These are phyloP conservation scores for Metarhizium sp. DNA, from an alignment of 2,329 filamentous ascomycete genomes.

Conservation along the genomic window DNA sequence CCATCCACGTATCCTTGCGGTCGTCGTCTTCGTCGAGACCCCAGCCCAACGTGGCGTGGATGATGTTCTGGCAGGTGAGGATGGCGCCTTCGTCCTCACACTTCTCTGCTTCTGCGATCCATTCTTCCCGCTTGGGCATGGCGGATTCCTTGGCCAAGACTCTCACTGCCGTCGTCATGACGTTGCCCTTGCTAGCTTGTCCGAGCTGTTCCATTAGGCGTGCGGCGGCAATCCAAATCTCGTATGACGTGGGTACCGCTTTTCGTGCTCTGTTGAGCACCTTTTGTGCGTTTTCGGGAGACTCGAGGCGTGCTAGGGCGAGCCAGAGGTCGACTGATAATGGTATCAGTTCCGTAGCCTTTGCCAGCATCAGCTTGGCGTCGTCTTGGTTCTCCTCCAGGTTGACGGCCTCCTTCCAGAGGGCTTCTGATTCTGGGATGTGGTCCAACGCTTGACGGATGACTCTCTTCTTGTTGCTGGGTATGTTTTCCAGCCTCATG, in stretches of 20 bases:
- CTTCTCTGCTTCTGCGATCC: slow-evolving; percentile 89
- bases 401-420: slow-evolving; percentile 99
- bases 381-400: slow-evolving; percentile 84
- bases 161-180: slow-evolving; percentile 91
- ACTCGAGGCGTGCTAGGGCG: slow-evolving; percentile 81
- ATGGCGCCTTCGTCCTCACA: slow-evolving; percentile 88
- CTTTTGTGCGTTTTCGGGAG: slow-evolving; percentile 83
- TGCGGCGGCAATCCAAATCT: slow-evolving; percentile 94
- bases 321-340: slow-evolving; percentile 93
- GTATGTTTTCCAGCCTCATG: slow-evolving; percentile 80
- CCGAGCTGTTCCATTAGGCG: slow-evolving; percentile 83
- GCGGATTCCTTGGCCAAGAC: slow-evolving; percentile 82
- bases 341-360: slow-evolving; percentile 91
- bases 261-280: slow-evolving; percentile 93
- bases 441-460: slow-evolving; percentile 85
- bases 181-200: slow-evolving; percentile 68
- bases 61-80: slow-evolving; percentile 79
- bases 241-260: slow-evolving; percentile 83
- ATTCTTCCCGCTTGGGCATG: slow-evolving; percentile 95
- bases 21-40: slow-evolving; percentile 93
- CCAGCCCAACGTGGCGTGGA: slow-evolving; percentile 89
- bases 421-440: slow-evolving; percentile 83
- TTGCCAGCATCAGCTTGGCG: slow-evolving; percentile 79
- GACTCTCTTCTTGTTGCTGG: slow-evolving; percentile 82
- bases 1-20: slow-evolving; percentile 89